Evolutionary conservation across 768 basidiomycete species (phyloP).

Genomic region (Xerocomus brunneocitrinus): DNA sequence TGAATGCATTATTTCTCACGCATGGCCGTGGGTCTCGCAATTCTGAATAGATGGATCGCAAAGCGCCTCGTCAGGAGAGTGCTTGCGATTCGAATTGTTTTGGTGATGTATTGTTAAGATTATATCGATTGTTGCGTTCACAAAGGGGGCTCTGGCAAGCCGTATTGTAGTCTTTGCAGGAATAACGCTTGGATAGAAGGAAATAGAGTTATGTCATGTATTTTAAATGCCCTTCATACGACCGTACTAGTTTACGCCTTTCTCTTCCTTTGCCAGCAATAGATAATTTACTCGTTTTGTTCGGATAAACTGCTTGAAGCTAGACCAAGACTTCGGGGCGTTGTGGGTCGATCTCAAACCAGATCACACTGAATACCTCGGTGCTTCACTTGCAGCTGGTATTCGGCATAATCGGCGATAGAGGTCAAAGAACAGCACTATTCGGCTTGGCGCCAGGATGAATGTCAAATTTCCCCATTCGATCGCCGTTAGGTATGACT

Average conservation of each 20-base stretch:
- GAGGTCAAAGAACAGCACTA: background rate
- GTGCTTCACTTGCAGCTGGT: too few relatives aligned
- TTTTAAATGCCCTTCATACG: conserved; percentile 13
- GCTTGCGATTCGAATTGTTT: conserved; percentile 11
- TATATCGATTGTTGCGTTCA: conserved; percentile 11
- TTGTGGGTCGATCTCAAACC: too few relatives aligned
- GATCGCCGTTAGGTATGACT: background rate
- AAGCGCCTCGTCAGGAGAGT: conserved; percentile 17
- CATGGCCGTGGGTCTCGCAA: background rate
- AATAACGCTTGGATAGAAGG: conserved; percentile 6
- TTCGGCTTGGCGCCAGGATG: background rate
- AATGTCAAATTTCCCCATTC: background rate
- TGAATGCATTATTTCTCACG: conserved; percentile 19
- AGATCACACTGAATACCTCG: too few relatives aligned
- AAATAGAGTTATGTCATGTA: conserved; percentile 21
- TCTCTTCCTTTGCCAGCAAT: background rate
- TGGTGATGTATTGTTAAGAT: conserved; percentile 20
- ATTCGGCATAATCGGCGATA: too few relatives aligned
- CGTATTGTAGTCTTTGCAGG: conserved; percentile 12
- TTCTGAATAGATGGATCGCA: conserved; percentile 7
- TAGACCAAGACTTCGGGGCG: too few relatives aligned
- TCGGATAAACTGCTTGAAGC: too few relatives aligned
- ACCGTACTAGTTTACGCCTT: background rate
- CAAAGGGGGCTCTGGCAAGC: conserved; percentile 19
- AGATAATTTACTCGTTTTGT: background rate